Percentiles rank a stretch among this genome's conserved stretches.
Conservation (phyloP, 805 yeast species). For the Lipomyces lipofer region DNA sequence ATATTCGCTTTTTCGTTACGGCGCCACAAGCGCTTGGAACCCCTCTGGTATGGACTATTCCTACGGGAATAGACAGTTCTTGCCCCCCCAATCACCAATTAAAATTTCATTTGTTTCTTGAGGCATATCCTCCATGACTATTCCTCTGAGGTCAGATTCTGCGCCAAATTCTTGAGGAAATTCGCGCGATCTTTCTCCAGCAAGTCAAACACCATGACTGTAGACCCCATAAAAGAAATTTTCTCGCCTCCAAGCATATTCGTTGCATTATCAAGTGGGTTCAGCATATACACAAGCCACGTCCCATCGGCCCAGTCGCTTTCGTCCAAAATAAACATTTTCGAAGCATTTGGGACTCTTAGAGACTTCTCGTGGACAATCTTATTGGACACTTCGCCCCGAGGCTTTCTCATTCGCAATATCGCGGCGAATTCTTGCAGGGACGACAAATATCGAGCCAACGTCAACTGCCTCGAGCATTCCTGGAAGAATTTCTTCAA, state of each 20-base stretch:
- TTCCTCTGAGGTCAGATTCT: not conserved
- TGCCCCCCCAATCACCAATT: too few species aligned
- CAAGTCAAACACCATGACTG: not conserved
- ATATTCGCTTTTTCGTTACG: too few species aligned
- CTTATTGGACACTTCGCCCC: not conserved
- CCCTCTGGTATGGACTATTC: too few species aligned
- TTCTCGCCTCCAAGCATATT: not conserved
- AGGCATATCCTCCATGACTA: not conserved
- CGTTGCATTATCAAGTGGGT: not conserved
- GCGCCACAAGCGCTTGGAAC: too few species aligned
- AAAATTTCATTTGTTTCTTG: too few species aligned
- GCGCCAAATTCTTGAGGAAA: not conserved
- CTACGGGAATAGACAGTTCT: too few species aligned
- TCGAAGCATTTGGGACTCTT: not conserved
- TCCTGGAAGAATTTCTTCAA: not conserved
- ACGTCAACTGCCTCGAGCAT: not conserved
- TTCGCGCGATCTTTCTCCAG: not conserved
- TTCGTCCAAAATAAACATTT: not conserved
- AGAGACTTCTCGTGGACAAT: not conserved
- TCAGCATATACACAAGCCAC: not conserved
- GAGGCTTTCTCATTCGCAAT: not conserved
- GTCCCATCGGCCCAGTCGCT: not conserved
- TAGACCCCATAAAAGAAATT: not conserved
- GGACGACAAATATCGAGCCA: not conserved
- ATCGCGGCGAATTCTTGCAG: not conserved